Base-by-base conservation (phyloP, 1,284 basidiomycete species). In the Ustilago crameri region DNA sequence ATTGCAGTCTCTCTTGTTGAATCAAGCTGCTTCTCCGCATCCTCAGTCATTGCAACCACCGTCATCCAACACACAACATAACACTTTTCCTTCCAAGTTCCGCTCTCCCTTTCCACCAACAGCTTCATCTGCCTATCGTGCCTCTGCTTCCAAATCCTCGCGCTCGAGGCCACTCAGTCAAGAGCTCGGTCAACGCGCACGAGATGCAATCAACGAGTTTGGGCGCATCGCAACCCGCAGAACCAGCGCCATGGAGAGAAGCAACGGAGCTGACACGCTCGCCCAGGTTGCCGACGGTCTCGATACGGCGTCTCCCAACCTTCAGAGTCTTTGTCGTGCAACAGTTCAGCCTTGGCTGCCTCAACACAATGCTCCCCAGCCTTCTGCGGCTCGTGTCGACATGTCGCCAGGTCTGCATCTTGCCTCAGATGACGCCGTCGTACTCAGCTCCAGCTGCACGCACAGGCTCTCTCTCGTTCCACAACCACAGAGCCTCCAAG, bases 191-290 rank as follows among this genome's bases (percentile, higher is more conserved):
- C 61, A 61, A 24, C 54, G 51, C 27, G 59, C 72, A 15, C 37
- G 51, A 20, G 72, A 69, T 23, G 72, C 67, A 3, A 41, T 74
- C 45, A 57, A 22, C 47, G 66, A 69, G n/a, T 54, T 69, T 12
- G 62, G 61, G 5, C 56, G 55, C 9, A 42, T 58, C 18, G 61
- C 71, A 22, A 64, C 30, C 17, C 55, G 56, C 15, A 57, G 51
- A 18, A 47, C 52, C 5, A 63, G 53, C 17, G 61, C 60, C 9
- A 48, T 58, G 2, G 64, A 73, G 17, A 51, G 64, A 17, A 51
- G 53, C 10, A 55, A 54, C 22, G 67, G 58, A 17, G 63, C 70
- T 20, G 56, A 73, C 10, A 56, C 60, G 0, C 47, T 73, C 12
- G 61, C 56, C 8, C 50, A 51, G 4, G 52, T 73, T 20, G 70